Evolutionary conservation across 192 early-diverging fungal genomes (phyloP).

Genomic region (Linnemannia schmuckeri): DNA sequence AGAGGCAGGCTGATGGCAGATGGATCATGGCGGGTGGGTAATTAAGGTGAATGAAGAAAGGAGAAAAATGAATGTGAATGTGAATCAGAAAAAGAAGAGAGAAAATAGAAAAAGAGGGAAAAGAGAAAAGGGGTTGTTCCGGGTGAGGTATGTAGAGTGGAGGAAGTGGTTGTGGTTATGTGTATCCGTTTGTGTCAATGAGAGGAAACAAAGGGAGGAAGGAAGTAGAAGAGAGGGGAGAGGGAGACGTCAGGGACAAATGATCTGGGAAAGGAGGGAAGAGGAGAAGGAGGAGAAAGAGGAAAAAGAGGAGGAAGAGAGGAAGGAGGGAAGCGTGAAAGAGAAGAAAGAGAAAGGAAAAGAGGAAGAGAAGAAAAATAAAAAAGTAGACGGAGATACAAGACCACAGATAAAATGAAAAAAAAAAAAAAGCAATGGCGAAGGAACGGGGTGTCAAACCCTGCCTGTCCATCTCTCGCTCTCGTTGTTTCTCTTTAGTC

Average conservation of each 20-base stretch:
- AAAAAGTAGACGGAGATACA: background rate
- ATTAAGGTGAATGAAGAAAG: background rate
- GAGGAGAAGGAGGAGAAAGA: background rate
- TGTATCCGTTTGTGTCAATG: background rate
- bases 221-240: background rate
- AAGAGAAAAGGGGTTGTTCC: background rate
- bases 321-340: background rate
- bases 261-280: background rate
- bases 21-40: background rate
- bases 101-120: background rate
- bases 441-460: background rate
- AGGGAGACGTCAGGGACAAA: background rate
- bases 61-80: background rate
- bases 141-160: background rate
- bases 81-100: background rate
- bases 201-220: background rate
- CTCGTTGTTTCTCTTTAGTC: too few relatives aligned
- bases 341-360: background rate
- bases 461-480: background rate
- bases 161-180: background rate
- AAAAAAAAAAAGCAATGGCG: background rate
- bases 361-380: background rate
- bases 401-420: background rate
- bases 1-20: slow-evolving; percentile 1
- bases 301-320: background rate